Base-by-base conservation (phyloP, 75 land plant species). In the Picea glauca region DNA sequence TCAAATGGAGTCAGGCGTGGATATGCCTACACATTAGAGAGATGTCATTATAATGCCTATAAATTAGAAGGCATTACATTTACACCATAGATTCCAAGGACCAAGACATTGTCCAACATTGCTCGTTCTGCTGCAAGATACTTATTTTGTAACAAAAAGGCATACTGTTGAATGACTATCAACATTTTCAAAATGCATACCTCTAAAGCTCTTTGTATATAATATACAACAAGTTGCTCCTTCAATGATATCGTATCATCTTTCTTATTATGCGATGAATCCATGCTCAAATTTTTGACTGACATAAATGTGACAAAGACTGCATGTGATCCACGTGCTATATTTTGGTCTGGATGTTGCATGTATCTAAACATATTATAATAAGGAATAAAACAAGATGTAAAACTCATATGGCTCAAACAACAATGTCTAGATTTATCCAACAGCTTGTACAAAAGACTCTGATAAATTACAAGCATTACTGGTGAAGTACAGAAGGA, bases 171-270 rank as follows among this genome's bases (percentile, higher is more conserved):
- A 66, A 66, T 32, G 35, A 32, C 11, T 13, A 17, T 54, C 56
- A 46, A 54, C 14, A 43, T 43, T 70, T 70, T 26, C 56, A 32
- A 78, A 21, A 67, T 7, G 12, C 20, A 20, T 85, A 94, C 99
- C 99, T 89, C 95, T 57, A 96, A 75, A 35, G 97, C 87, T 83
- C 90, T 90, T 58, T 87, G 81, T 57, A 91, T 80, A 79, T 93
- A 96, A 77, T 90, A 92, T 64, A 92, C 88, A 77, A 85, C 91
- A 80, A 96, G 92, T 60, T 89, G 88, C 87, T 94, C 99, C 81
- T 92, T 92, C 20, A 92, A 76, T 50, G 61, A 77, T 3, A 58
- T 63, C 78, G 82, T 82, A 23, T 89, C 87, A 75, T 89, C 88
- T 13, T 81, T 58, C 40, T 76, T 56, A 13, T 3, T 31, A 54